A percentile compares a stretch with the other conserved stretches of the same genome.
Conservation (phyloP, 768 basidiomycete genomes). For the Amanita rubescens region DNA sequence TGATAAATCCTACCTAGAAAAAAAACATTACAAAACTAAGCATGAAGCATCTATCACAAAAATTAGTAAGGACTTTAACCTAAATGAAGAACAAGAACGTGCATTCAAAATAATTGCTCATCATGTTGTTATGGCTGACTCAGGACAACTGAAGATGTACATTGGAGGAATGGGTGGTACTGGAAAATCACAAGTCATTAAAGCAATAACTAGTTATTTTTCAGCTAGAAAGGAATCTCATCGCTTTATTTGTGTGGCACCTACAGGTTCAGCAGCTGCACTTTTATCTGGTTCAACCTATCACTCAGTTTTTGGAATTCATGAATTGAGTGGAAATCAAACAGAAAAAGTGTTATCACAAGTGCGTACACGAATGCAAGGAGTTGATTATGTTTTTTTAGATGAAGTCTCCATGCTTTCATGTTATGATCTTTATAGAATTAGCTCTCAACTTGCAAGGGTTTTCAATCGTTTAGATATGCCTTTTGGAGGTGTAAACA, state of each 20-base stretch:
- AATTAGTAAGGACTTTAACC: conserved; percentile 6
- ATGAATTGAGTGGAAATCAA: conserved; percentile 3
- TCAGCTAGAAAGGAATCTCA: conserved; percentile 8
- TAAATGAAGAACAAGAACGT: too few species aligned
- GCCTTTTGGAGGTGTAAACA: conserved; percentile 23
- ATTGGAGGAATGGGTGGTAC: too few species aligned
- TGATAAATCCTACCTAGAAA: too few species aligned
- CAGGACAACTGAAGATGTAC: conserved; percentile 16
- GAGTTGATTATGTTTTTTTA: conserved; percentile 26
- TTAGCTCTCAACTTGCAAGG: conserved; percentile 14
- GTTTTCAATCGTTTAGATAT: too few species aligned
- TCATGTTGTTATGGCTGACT: too few species aligned
- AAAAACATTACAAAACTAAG: neutral
- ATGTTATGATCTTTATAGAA: conserved; percentile 17
- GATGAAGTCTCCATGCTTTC: conserved; percentile 32
- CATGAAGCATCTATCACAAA: neutral
- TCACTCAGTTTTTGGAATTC: conserved; percentile 11
- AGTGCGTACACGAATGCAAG: too few species aligned
- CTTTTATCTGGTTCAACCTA: too few species aligned
- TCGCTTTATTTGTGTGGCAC: conserved; percentile 15
- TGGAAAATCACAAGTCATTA: conserved; percentile 18
- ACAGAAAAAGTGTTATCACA: too few species aligned
- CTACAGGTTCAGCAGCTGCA: conserved; percentile 22
- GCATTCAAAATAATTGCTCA: too few species aligned
- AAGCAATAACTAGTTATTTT: conserved; percentile 15